Percentiles rank a stretch among this genome's conserved stretches.
Evolutionary conservation across 208 protist species (phyloP).

Genomic region (Trichomonas gallinae): DNA sequence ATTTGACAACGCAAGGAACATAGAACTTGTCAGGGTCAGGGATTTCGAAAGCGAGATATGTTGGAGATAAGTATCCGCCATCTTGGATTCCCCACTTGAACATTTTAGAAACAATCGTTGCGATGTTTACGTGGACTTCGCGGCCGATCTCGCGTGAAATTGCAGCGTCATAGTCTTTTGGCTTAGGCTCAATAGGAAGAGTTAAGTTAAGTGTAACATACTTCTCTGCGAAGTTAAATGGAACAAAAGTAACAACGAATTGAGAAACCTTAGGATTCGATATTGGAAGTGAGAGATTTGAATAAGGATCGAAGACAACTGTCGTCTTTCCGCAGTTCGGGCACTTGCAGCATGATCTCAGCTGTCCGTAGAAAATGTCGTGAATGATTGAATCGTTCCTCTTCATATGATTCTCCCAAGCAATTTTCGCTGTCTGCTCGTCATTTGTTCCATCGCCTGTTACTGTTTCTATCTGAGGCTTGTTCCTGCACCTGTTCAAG

Average conservation of each 20-base stretch:
- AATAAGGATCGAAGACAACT: not conserved
- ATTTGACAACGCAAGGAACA: not conserved
- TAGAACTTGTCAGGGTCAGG: not conserved
- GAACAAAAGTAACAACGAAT: not conserved
- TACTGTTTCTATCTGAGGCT: slow-evolving; percentile 40
- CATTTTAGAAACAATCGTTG: too few species aligned
- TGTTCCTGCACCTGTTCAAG: slow-evolving; percentile 52
- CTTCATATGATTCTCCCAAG: not conserved
- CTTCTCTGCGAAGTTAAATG: not conserved
- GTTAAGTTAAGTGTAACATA: not conserved
- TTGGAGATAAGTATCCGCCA: too few species aligned
- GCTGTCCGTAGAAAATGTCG: not conserved
- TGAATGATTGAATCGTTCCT: not conserved
- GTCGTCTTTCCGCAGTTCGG: not conserved
- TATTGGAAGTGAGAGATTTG: not conserved
- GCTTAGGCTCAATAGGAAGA: not conserved
- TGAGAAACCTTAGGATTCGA: not conserved
- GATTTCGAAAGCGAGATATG: not conserved
- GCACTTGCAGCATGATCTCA: not conserved
- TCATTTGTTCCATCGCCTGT: slow-evolving; percentile 24
- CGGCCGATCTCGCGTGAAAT: not conserved
- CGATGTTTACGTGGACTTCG: not conserved
- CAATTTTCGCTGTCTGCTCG: not conserved
- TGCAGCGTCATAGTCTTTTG: too few species aligned
- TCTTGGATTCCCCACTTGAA: not conserved